Conservation (phyloP, 2,329 filamentous ascomycete species). For the Xylariaceae sp. region DNA sequence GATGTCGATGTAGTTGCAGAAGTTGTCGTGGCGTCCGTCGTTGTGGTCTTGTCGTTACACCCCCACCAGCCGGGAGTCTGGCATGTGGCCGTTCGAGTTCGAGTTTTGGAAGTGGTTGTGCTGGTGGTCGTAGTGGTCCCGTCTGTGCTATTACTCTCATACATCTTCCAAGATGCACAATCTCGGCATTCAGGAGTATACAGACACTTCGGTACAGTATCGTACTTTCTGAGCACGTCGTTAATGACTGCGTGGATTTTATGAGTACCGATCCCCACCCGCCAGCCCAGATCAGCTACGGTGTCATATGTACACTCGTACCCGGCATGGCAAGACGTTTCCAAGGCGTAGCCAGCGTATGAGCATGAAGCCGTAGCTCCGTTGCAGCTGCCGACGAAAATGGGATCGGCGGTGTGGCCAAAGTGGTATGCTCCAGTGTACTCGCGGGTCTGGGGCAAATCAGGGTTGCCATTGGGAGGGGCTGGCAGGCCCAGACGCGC, state of each 20-base stretch:
- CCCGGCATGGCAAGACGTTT: conserved; percentile 87
- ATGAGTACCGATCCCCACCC: conserved; percentile 85
- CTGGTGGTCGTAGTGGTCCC: conserved; percentile 57
- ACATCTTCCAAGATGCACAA: conserved; percentile 91
- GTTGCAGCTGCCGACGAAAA: conserved; percentile 92
- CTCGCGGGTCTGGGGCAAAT: conserved; percentile 62
- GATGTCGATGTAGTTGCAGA: conserved; percentile 38
- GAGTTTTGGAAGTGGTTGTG: conserved; percentile 53
- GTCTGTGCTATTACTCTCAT: conserved; percentile 83
- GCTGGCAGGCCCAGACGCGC: conserved; percentile 77
- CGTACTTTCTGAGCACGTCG: conserved; percentile 80
- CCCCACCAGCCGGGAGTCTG: conserved; percentile 91
- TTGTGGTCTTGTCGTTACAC: conserved; percentile 62
- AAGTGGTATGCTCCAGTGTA: conserved; percentile 83
- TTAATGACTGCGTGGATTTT: conserved; percentile 83
- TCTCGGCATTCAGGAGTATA: conserved; percentile 77
- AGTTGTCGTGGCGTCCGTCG: conserved; percentile 39
- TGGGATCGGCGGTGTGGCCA: conserved; percentile 90
- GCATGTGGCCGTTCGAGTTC: conserved; percentile 76
- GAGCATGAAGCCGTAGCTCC: conserved; percentile 84
- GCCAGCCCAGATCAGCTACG: conserved; percentile 85
- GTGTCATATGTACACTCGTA: conserved; percentile 88
- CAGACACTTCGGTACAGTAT: conserved; percentile 70
- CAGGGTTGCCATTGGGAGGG: conserved; percentile 71
- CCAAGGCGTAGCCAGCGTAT: conserved; percentile 86